phyloP scores from a whole-genome alignment of 129 eudicot species.

The Pittosporum tobira region DNA sequence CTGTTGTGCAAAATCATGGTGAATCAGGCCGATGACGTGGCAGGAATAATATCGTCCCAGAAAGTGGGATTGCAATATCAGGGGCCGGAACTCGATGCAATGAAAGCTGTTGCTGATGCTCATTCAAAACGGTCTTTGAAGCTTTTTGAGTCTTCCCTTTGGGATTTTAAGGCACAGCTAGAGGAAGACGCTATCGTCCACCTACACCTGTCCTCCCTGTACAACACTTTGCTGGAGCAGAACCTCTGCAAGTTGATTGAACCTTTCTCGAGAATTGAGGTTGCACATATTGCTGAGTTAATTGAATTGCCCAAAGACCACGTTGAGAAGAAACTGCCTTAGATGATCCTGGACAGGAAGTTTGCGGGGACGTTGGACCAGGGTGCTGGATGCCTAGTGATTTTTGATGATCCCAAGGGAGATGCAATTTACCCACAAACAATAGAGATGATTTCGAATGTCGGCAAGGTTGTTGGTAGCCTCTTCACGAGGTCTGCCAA shows the following conservation, averaged over 20 bases:
- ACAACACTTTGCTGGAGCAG: conserved; percentile 33
- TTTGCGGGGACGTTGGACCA: conserved; percentile 39
- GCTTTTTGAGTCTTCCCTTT: conserved; percentile 36
- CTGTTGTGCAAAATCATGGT: conserved; percentile 38
- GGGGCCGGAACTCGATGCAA: conserved; percentile 41
- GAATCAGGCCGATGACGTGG: conserved; percentile 35
- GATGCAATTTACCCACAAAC: conserved; percentile 32
- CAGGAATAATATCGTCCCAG: conserved; percentile 32
- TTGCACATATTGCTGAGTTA: conserved; percentile 31
- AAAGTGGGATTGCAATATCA: conserved; percentile 32
- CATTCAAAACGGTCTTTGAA: conserved; percentile 31
- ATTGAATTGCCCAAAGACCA: conserved; percentile 32
- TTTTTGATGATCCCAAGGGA: conserved; percentile 30
- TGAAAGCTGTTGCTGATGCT: conserved; percentile 42
- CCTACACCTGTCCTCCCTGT: conserved; percentile 33
- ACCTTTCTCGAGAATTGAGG: conserved; percentile 38
- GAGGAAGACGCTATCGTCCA: conserved; percentile 37
- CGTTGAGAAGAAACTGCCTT: conserved; percentile 34
- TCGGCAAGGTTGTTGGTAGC: conserved; percentile 37
- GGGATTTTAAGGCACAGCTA: conserved; percentile 27
- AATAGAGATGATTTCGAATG: conserved; percentile 27
- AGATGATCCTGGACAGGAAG: conserved; percentile 38
- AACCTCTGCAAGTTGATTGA: conserved; percentile 37
- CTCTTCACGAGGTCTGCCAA: conserved; percentile 27
- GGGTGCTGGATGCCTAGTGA: conserved; percentile 36